Evolutionary conservation across 169 alveolate genomes (phyloP).

Genomic region (Eimeria sp.): DNA sequence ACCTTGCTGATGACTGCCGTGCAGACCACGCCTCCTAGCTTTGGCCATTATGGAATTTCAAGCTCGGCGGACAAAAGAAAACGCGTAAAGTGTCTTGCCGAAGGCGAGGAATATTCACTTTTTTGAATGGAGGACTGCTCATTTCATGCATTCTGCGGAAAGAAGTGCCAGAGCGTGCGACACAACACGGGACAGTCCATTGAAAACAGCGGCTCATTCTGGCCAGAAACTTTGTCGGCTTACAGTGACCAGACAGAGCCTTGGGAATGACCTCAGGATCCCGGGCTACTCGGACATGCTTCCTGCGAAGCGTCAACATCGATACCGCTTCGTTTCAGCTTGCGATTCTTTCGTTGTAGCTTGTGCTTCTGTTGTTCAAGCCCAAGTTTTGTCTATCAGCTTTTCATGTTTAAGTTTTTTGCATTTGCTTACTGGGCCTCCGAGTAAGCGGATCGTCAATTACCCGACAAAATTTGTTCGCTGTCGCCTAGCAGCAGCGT

Average conservation of each 20-base stretch:
- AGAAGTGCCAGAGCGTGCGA: not conserved
- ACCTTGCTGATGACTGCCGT: not conserved
- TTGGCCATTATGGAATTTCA: slow-evolving; percentile 36
- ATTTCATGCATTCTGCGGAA: not conserved
- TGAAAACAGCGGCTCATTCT: not conserved
- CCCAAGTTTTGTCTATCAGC: slow-evolving; percentile 2
- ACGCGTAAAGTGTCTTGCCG: not conserved
- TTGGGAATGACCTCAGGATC: not conserved
- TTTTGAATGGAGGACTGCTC: not conserved
- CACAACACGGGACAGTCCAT: not conserved
- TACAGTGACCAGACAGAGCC: slow-evolving; percentile 5
- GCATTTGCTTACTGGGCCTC: not conserved
- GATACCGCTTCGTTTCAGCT: not conserved
- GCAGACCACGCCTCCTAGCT: slow-evolving; percentile 71
- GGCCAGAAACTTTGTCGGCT: not conserved
- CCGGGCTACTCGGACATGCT: not conserved
- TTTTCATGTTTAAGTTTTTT: not conserved
- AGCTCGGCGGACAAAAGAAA: slow-evolving; percentile 63
- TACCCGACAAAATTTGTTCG: not conserved
- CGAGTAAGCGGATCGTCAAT: not conserved
- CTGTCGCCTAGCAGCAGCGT: not conserved
- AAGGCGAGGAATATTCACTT: not conserved
- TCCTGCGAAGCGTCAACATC: not conserved
- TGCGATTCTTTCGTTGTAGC: not conserved
- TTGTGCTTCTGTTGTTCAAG: not conserved